Evolutionary conservation across 2,329 filamentous ascomycete species (phyloP), one percentile per base, ranked within the genome.

Genomic region (Sordariomycetes sp.): DNA sequence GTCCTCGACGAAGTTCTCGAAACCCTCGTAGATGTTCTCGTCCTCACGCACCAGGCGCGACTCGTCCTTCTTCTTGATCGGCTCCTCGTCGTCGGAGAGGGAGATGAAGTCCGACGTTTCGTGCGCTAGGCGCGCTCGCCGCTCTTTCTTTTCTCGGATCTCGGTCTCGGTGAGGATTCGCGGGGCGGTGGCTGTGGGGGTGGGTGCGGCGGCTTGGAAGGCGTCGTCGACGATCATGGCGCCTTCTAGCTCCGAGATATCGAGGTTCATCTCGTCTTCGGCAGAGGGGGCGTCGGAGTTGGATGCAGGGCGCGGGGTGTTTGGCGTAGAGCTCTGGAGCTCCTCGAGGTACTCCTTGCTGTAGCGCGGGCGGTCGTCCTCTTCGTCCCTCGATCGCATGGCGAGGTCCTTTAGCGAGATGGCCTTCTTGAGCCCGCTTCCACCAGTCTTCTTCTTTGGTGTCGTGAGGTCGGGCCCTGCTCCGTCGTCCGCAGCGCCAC

Each of bases 21-120:
- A 97, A 0, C 90, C 91, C 71, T 97, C 94, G 42, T 88, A 89
- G 0, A 96, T 79, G 65, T 97, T 90, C 67, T 97, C 92, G 64
- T 97, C 92, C 36, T 96, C 90, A 50, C 79, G 81, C 6, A 90
- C 80, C 1, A 97, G 78, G 1, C 92, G 80, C 6, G 86, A 87
- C 60, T 90, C 80, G 36, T 82, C 79, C 62, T 86, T 82, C 48
- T 71, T 55, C 76, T 36, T 39, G 5, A 20, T 22, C 52, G 70
- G 66, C 10, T 76, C 73, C 56, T 77, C 20, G 62, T 70, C 36
- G 79, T 81, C 57, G 32, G 82, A 76, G 0, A 89, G 72, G 0
- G 84, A 82, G 52, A 89, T 79, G 64, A 82, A 87, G 57, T 85
- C 82, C 61, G 80, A 73, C 64, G 90, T 60, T 55, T 61, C 84